Conservation (phyloP, 345 rosid species). For the Ceriops tagal region DNA sequence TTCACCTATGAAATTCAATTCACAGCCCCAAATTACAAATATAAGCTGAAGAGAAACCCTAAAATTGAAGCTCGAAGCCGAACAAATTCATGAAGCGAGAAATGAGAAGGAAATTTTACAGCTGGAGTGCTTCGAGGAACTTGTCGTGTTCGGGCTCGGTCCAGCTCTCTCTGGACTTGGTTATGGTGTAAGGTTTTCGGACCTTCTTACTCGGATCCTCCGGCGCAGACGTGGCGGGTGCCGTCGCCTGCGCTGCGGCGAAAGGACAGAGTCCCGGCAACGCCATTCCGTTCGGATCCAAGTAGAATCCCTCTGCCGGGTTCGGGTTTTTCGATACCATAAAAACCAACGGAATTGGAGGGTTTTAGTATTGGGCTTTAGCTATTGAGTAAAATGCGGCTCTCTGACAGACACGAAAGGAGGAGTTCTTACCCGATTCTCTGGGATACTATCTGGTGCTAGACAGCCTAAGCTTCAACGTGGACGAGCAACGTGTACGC, state of each 20-base stretch:
- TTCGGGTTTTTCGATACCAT: constrained; percentile 72
- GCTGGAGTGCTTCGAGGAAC: constrained; percentile 88
- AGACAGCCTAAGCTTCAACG: background rate
- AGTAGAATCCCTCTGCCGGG: constrained; percentile 51
- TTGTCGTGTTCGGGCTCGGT: constrained; percentile 94
- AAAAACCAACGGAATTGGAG: background rate
- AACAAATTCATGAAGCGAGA: background rate
- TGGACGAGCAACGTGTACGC: constrained; percentile 1
- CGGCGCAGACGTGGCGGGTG: constrained; percentile 31
- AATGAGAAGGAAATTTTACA: constrained; percentile 41
- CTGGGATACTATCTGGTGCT: constrained; percentile 17
- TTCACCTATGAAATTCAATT: background rate
- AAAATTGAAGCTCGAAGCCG: constrained; percentile 9
- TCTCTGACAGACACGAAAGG: background rate
- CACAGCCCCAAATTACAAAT: background rate
- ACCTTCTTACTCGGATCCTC: constrained; percentile 72
- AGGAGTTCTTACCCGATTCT: background rate
- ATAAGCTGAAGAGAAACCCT: constrained; percentile 18
- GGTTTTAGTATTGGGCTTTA: background rate
- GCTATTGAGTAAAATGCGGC: constrained; percentile 31
- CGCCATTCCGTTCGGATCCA: constrained; percentile 72
- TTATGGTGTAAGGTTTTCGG: constrained; percentile 80
- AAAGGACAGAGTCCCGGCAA: constrained; percentile 56
- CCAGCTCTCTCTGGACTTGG: constrained; percentile 94
- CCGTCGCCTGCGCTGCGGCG: constrained; percentile 23